Percentiles rank a stretch among this genome's conserved stretches.
phyloP scores from a whole-genome alignment of 2,329 filamentous ascomycete species.

The Pestalotiopsis sp. region DNA sequence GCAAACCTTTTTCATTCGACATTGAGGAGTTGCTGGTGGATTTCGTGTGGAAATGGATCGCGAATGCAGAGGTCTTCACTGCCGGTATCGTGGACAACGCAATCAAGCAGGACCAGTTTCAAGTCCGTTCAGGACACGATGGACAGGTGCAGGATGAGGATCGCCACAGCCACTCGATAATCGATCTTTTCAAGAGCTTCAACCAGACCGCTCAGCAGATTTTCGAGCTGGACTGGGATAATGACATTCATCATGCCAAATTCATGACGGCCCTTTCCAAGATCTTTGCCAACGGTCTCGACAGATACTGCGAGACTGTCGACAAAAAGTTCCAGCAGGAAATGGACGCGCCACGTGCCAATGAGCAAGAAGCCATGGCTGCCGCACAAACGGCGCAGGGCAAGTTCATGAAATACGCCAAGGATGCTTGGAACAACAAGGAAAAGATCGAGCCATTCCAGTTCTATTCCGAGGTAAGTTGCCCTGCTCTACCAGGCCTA shows the following conservation, averaged over 20 bases:
- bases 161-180: constrained; percentile 88
- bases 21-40: constrained; percentile 84
- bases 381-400: constrained; percentile 83
- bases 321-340: constrained; percentile 85
- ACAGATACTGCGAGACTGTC: constrained; percentile 87
- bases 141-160: constrained; percentile 74
- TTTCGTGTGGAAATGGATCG: constrained; percentile 97
- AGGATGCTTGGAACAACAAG: constrained; percentile 89
- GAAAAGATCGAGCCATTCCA: constrained; percentile 96
- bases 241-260: constrained; percentile 89
- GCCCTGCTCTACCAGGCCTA: not conserved
- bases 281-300: constrained; percentile 79
- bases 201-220: constrained; percentile 90
- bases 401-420: constrained; percentile 89
- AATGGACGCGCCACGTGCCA: constrained; percentile 89
- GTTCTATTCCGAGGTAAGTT: constrained; percentile 82
- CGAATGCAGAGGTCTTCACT: constrained; percentile 77
- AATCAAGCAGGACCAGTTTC: constrained; percentile 87
- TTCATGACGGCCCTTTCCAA: constrained; percentile 96
- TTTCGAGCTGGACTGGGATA: constrained; percentile 84
- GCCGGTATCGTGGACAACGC: constrained; percentile 86
- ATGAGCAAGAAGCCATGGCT: constrained; percentile 72
- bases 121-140: constrained; percentile 67
- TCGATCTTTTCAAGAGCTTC: constrained; percentile 93
- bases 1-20: constrained; percentile 79